Evolutionary conservation across 1,284 basidiomycete genomes (phyloP), one percentile per base, ranked within the genome.

Genomic region (Ganoderma lucidum): DNA sequence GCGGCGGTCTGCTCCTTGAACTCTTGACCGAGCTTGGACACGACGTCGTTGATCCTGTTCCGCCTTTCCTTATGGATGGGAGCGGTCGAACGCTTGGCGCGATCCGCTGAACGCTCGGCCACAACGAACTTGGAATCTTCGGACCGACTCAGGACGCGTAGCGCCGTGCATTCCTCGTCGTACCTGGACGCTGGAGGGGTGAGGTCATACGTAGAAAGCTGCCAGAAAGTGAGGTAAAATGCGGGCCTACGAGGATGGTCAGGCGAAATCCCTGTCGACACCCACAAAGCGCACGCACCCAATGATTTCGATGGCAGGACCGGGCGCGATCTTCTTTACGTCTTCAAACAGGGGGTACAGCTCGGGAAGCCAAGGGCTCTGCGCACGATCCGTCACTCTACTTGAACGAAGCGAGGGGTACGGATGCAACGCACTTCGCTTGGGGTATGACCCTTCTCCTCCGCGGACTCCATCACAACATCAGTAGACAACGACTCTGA

Each of bases 191-290:
- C 82, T 0, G 93, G 95, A 37, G 93, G 91, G 0, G 88, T 83
- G 56, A 99, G 86, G 79, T 99, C 97, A 74, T 95, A 94, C 35
- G 93, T 92, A 0, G 94, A 93, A 65, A 98, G 80, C 78, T 97
- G 96, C 97, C 97, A 98, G 82, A 98, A 99, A 0, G 96, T 96
- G 55, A 95, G 83, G 75, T 96, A 97, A 82, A 98, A 98, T 1
- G 90, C 93, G 42, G 94, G 91, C 6, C 96, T 96, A 73, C n/a
- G 28, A 42, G 19, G 30, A n/a, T 8, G 2, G 23, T 64, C 23
- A 64, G 42, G 9, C 12, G 15, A 19, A 10, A 30, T 41, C 23
- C 30, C 8, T 19, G 23, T 30, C 39, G 8, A 65, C 19, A 48
- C 32, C 60, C 59, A 37, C 32, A 9, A 12, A 79, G 89, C 74